Base-by-base conservation (phyloP, 208 protist species). In the Trypanosoma vivax region DNA sequence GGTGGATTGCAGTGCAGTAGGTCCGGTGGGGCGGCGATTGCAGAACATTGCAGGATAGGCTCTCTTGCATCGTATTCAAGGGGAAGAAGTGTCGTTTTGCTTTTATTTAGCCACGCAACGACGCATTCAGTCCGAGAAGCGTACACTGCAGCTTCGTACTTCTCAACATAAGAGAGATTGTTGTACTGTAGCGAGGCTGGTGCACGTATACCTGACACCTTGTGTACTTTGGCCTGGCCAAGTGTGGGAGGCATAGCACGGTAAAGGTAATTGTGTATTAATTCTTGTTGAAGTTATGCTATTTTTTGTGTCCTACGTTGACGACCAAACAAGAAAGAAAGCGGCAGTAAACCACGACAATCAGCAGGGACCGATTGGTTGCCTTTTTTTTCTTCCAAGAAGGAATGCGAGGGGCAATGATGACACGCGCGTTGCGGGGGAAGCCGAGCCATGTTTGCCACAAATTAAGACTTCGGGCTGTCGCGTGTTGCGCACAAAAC, bases 101-200 rank as follows among this genome's bases (percentile, higher is more conserved):
- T 5, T 16, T 16, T 40, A 19, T 45, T 6, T 1, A 25, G 19
- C 27, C 59, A 25, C 19, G 37, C 29, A 1, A 58, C 18, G 30
- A 21, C 28, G 28, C 45, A 76, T 46, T 63, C 43, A 43, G 37
- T 66, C 42, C 0, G 61, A 28, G 53, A 65, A 14, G 54, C 53
- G 41, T 66, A 61, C 16, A 77, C 60, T 6, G 69, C 60, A 39
- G 49, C 34, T 48, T 16, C 46, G 42, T 37, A 58, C 39, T 40
- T 37, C 13, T 30, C 56, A 45, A 61, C 62, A 60, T 40, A 65
- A 18, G 30, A 61, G 24, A 83, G 50, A 57, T 83, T 83, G 48
- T 79, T 83, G 48, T 52, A 67, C 10, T 77, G 49, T 18, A 83
- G 58, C 25, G 65, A 69, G 0, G 71, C 70, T 14, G 59, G 60